Percentiles rank a stretch among this genome's conserved stretches.
These are phyloP conservation scores for Pseudozyma flocculosa DNA, from an alignment of 1,284 basidiomycete species.

Conservation along the genomic window DNA sequence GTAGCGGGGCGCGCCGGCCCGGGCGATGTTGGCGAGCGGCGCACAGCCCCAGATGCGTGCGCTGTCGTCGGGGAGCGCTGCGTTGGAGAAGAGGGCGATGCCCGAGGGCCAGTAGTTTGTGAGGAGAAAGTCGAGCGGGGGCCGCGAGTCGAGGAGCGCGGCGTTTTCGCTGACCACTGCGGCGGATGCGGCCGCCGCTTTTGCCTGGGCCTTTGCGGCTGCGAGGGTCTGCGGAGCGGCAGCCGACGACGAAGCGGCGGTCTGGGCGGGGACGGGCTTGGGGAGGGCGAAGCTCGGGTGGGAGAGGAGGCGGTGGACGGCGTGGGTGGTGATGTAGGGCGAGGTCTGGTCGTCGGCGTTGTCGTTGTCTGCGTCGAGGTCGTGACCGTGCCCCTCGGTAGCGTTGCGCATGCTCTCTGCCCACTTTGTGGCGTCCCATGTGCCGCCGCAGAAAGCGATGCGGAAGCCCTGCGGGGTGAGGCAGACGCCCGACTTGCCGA, in stretches of 20 bases:
- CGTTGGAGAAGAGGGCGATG: slow-evolving; percentile 33
- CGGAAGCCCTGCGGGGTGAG: slow-evolving; percentile 13
- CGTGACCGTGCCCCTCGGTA: background rate
- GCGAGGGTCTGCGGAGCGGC: slow-evolving; percentile 31
- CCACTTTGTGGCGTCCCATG: slow-evolving; percentile 15
- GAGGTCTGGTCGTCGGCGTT: slow-evolving; percentile 4
- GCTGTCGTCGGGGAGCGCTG: slow-evolving; percentile 23
- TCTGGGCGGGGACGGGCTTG: background rate
- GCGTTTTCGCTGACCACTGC: slow-evolving; percentile 13
- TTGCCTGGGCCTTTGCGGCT: slow-evolving; percentile 24
- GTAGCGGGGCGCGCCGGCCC: slow-evolving; percentile 42
- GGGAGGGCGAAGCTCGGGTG: slow-evolving; percentile 27
- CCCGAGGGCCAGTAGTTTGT: slow-evolving; percentile 47
- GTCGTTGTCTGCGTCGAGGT: background rate
- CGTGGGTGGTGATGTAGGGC: slow-evolving; percentile 18
- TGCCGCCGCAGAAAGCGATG: slow-evolving; percentile 41
- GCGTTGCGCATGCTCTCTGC: slow-evolving; percentile 5
- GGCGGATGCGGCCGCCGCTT: slow-evolving; percentile 4
- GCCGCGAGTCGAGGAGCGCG: slow-evolving; percentile 5
- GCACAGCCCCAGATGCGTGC: slow-evolving; percentile 46
- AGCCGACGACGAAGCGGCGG: background rate
- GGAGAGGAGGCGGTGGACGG: slow-evolving; percentile 21
- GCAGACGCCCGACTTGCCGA: slow-evolving; percentile 38
- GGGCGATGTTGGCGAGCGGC: slow-evolving; percentile 30
- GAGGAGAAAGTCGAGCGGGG: slow-evolving; percentile 49